Percentiles rank a stretch among this genome's conserved stretches.
Conservation (phyloP, 2,329 filamentous ascomycete genomes). For the Epichloe bromicola region DNA sequence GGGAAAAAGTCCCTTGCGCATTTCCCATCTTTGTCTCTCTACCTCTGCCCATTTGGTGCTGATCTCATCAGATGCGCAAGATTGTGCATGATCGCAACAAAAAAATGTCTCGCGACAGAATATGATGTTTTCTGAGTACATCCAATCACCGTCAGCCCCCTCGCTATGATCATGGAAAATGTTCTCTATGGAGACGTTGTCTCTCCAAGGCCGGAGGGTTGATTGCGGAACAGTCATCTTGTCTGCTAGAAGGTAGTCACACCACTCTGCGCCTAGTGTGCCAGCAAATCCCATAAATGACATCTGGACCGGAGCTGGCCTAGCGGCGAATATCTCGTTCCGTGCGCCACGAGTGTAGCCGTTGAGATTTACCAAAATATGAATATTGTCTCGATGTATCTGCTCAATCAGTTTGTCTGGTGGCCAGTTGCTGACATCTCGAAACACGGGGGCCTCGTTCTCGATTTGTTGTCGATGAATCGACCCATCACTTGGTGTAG, state of each 20-base stretch:
- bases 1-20: conserved; percentile 89
- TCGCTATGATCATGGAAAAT: conserved; percentile 53
- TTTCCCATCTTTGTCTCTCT: conserved; percentile 69
- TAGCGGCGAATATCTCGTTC: conserved; percentile 92
- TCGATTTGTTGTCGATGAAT: conserved; percentile 87
- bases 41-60: conserved; percentile 72
- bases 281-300: conserved; percentile 99
- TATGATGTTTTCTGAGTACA: conserved; percentile 94
- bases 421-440: conserved; percentile 77
- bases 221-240: conserved; percentile 70
- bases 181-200: conserved; percentile 63
- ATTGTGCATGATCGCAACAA: conserved; percentile 93
- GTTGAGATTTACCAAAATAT: conserved; percentile 95
- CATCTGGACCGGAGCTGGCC: conserved; percentile 94
- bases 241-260: conserved; percentile 90
- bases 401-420: conserved; percentile 74
- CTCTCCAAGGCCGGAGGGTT: conserved; percentile 68
- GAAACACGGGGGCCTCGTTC: conserved; percentile 78
- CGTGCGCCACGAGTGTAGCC: conserved; percentile 94
- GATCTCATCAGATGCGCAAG: conserved; percentile 58
- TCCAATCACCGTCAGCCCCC: conserved; percentile 63
- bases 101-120: conserved; percentile 94
- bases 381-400: conserved; percentile 77
- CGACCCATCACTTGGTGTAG: conserved; percentile 80
- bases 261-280: conserved; percentile 94